These are phyloP conservation scores for Hibiscus syriacus DNA, from an alignment of 345 rosid genomes.

Conservation along the genomic window DNA sequence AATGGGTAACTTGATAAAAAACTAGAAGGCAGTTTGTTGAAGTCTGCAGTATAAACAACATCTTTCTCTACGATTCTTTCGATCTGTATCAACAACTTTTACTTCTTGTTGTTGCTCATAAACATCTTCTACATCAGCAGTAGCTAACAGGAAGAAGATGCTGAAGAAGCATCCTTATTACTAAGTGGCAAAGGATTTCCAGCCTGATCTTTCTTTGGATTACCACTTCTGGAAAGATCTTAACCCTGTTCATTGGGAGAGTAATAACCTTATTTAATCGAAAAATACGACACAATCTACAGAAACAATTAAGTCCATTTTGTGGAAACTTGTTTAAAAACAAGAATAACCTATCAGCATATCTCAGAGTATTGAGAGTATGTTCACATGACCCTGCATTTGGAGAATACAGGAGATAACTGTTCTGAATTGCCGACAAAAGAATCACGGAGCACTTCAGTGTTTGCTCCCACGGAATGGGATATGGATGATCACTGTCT, in stretches of 20 bases:
- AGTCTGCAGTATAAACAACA: constrained; percentile 34
- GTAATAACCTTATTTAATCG: constrained; percentile 5
- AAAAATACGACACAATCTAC: not conserved
- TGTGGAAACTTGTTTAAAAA: constrained; percentile 13
- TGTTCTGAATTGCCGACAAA: constrained; percentile 91
- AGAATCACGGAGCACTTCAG: constrained; percentile 95
- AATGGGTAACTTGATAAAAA: constrained; percentile 36
- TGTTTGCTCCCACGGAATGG: constrained; percentile 49
- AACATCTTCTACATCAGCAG: constrained; percentile 43
- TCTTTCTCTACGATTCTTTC: constrained; percentile 66
- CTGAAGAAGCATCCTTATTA: constrained; percentile 53
- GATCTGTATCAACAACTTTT: constrained; percentile 42
- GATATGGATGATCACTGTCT: not conserved
- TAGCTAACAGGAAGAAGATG: constrained; percentile 33
- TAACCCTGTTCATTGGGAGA: constrained; percentile 58
- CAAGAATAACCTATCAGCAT: constrained; percentile 77
- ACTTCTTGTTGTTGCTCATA: constrained; percentile 49
- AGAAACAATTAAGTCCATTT: not conserved
- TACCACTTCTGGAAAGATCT: constrained; percentile 89
- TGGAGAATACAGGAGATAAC: constrained; percentile 95
- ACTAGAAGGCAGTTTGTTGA: constrained; percentile 42
- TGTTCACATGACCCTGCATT: constrained; percentile 94
- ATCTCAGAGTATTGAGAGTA: constrained; percentile 89
- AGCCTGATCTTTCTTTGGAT: constrained; percentile 62
- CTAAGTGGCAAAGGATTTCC: constrained; percentile 39